Base-by-base conservation (phyloP, 2,329 filamentous ascomycete species). In the Didymella lethalis region DNA sequence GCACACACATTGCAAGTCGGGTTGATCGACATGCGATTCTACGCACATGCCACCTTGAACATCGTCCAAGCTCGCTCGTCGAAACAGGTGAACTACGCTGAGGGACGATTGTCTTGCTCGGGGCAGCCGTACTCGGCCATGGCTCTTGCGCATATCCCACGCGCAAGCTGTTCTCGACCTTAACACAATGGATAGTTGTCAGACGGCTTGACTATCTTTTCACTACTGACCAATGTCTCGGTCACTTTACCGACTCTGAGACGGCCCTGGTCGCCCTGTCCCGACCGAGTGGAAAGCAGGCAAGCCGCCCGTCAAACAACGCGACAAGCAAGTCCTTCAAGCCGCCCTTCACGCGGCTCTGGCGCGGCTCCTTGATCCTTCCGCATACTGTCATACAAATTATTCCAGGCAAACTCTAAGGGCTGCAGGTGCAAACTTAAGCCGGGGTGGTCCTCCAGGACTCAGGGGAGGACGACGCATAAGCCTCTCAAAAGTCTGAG, bases 321-420 rank as follows among this genome's bases (percentile, higher is more conserved):
- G 62, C 60, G 48, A 61, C 54, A 59, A 59, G 57, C 40, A 57
- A 43, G 40, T 50, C 26, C 61, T 44, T 62, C 63, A 57, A 57
- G 57, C 56, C 61, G 61, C 53, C 49, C 48, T 54, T 16, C 18
- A 49, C 48, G 59, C 43, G 58, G 57, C 63, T 48, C 40, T 63
- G 55, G 49, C 54, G 63, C 65, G 68, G 65, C 64, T 70, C 64
- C 63, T 54, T 62, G 32, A 59, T 59, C 56, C 56, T 59, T 44
- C 56, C 56, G 56, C 46, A 47, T 14, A n/a, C 23, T 34, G n/a
- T 34, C 29, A 40, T 56, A 25, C 53, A 41, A 20, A 34, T 8
- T 32, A n/a, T 34, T 18, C 46, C 34, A 31, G 20, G 34, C 40
- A 46, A 40, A 18, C 23, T 32, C 36, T 38, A 57, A 60, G 57